Evolutionary conservation across 208 protist species (phyloP).

Genomic region (Trypanosoma avium): DNA sequence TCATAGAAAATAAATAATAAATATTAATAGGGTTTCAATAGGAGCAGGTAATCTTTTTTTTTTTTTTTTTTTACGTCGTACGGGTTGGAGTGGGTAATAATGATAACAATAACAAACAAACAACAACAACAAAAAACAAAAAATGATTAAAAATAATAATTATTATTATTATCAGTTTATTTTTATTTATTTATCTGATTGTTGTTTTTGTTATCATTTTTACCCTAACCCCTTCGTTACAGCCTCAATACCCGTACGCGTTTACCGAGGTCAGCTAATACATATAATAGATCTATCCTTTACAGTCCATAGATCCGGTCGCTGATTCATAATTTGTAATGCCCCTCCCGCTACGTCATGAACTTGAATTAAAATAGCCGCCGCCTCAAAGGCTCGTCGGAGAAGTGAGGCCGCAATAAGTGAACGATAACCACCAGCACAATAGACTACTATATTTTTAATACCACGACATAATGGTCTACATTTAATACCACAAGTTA

Average conservation of each 20-base stretch:
- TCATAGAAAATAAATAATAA: constrained; percentile 24
- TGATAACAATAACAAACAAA: background rate
- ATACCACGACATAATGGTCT: constrained; percentile 23
- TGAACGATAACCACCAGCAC: constrained; percentile 78
- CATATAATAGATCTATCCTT: constrained; percentile 86
- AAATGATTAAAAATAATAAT: background rate
- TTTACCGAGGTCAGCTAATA: constrained; percentile 87
- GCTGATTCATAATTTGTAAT: constrained; percentile 80
- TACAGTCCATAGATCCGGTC: constrained; percentile 75
- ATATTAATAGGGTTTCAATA: background rate
- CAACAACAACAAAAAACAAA: background rate
- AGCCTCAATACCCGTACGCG: background rate
- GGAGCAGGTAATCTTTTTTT: background rate
- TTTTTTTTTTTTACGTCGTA: background rate
- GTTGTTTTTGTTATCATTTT: background rate
- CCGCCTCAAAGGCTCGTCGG: constrained; percentile 51
- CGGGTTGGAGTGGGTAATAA: background rate
- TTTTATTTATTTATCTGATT: constrained; percentile 5
- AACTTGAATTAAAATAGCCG: constrained; percentile 35
- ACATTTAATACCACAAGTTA: constrained; percentile 28
- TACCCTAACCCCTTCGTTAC: background rate
- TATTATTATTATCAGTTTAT: background rate
- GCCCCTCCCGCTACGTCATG: constrained; percentile 65
- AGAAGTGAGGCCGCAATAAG: constrained; percentile 72
- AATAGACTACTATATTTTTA: constrained; percentile 63